Evolutionary conservation across 2,329 filamentous ascomycete species (phyloP).

Genomic region (Pseudopyrenochaeta lycopersici): DNA sequence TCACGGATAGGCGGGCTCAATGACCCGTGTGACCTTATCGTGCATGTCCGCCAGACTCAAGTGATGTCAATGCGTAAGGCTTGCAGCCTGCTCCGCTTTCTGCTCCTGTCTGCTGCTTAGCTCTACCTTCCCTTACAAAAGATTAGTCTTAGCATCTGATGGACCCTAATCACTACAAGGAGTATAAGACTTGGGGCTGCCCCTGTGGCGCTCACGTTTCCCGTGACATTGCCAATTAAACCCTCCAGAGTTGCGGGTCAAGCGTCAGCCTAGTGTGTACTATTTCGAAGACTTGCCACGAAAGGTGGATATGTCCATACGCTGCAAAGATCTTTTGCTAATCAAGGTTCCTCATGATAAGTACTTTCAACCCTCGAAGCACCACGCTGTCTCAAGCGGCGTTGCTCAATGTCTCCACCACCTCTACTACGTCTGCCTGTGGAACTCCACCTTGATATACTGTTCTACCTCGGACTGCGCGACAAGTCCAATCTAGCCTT

Average conservation of each 20-base stretch:
- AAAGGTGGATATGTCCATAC: too few species aligned
- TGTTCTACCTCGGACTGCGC: conserved; percentile 30
- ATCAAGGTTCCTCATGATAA: too few species aligned
- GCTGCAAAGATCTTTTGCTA: too few species aligned
- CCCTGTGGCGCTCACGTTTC: not conserved
- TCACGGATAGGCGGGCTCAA: conserved; percentile 10
- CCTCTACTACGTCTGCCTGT: conserved; percentile 30
- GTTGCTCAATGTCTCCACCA: not conserved
- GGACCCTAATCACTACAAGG: not conserved
- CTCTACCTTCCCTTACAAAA: not conserved
- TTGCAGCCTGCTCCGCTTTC: conserved; percentile 10
- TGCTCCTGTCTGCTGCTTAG: conserved; percentile 12
- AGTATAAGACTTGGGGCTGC: not conserved
- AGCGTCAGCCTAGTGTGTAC: too few species aligned
- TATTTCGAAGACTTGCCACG: too few species aligned
- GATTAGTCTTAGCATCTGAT: not conserved
- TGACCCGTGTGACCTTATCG: conserved; percentile 17
- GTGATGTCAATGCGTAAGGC: conserved; percentile 5
- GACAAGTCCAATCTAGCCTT: conserved; percentile 24
- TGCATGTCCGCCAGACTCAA: conserved; percentile 5
- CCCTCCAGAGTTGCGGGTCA: not conserved
- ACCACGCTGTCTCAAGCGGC: not conserved
- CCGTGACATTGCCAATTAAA: not conserved
- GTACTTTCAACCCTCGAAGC: not conserved
- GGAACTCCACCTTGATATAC: conserved; percentile 34